Base-by-base conservation (phyloP, 169 alveolate genomes). In the Plasmodium billcollinsi region DNA sequence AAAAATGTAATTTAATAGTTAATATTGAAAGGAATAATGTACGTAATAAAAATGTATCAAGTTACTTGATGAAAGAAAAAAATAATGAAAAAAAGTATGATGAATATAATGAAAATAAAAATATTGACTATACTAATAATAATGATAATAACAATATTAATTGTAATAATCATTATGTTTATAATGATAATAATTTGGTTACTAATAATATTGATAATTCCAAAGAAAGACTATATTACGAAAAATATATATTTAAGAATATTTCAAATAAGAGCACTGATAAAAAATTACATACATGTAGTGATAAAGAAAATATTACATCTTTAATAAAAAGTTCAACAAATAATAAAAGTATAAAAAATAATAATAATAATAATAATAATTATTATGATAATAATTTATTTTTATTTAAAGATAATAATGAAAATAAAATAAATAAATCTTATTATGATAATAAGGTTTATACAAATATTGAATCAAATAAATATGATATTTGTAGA, bases 41-140 rank as follows among this genome's bases (percentile, higher is more conserved):
- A 6, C 2, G 45, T 33, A 33, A 4, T 33, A 33, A 33, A 6
- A 33, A 33, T 33, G 45, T 33, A 33, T 33, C 45, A 33, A 33
- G 9, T 5, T 33, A 33, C 1, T 5, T 33, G 45, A 33, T 33
- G 3, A 33, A 33, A 33, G 45, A 33, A 33, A 33, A 33, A 4
- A 33, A 33, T 5, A 6, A 33, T 33, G 9, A 4, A 5, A 1
- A 33, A 7, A 24, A 24, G 26, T 1, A 33, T 33, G 7, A 4
- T 29, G 43, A 29, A 1, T 29, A 29, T 29, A 29, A 29, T 0
- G 8, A 83, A n/a, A 21, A 83, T 69, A 65, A 83, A n/a, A 45
- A 20, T 43, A 45, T 20, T 11, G 26, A 58, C 2, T 12, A 6
- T 49, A 33, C 49, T 59, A 15, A 59, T 66, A 18, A 54, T 47